A percentile compares a stretch with the other conserved stretches of the same genome.
Conservation (phyloP, 805 yeast genomes). For the Zygosaccharomyces gambellarensis region DNA sequence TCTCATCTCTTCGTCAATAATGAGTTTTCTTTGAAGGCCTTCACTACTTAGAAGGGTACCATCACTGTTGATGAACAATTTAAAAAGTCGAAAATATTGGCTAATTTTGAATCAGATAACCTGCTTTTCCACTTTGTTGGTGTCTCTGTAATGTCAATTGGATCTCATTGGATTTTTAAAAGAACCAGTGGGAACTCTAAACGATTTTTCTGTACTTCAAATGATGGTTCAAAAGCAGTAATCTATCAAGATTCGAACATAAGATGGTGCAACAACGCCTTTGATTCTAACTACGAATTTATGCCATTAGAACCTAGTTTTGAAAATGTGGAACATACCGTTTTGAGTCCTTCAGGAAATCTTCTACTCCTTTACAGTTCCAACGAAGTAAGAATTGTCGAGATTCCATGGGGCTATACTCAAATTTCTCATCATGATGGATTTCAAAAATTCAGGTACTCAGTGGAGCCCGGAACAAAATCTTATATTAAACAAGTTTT, state of each 20-base stretch:
- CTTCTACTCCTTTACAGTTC: constrained; percentile 21
- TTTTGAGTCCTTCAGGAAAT: constrained; percentile 18
- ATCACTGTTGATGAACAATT: not conserved
- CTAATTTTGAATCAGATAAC: not conserved
- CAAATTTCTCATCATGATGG: constrained; percentile 6
- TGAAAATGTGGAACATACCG: constrained; percentile 8
- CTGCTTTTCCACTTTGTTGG: not conserved
- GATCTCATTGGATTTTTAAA: constrained; percentile 12
- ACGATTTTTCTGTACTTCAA: constrained; percentile 19
- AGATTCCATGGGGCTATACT: constrained; percentile 27
- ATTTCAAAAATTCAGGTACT: constrained; percentile 10
- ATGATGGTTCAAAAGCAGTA: constrained; percentile 17
- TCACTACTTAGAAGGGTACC: not conserved
- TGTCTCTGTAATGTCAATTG: constrained; percentile 5
- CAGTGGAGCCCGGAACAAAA: not conserved
- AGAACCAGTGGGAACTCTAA: not conserved
- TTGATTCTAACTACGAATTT: constrained; percentile 12
- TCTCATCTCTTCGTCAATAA: not conserved
- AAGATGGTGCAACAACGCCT: constrained; percentile 19
- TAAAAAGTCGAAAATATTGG: not conserved
- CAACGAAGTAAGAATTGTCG: constrained; percentile 20
- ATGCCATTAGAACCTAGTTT: constrained; percentile 12
- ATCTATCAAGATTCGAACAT: constrained; percentile 18
- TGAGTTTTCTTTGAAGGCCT: not conserved
- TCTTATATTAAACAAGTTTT: constrained; percentile 36